These are phyloP conservation scores for Endoconidiophora polonica DNA, from an alignment of 2,329 filamentous ascomycete genomes.

Conservation along the genomic window DNA sequence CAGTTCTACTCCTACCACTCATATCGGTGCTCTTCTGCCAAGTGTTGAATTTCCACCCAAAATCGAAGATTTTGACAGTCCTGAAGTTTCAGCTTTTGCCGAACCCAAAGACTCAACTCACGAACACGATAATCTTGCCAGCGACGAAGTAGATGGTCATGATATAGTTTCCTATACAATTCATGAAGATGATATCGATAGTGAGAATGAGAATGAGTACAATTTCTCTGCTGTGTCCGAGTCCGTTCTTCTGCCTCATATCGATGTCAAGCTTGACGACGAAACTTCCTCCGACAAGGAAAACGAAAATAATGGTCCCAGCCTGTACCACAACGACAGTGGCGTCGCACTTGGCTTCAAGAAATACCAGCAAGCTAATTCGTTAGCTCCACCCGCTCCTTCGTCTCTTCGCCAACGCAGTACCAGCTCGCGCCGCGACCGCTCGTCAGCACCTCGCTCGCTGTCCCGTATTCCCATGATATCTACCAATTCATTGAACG, in stretches of 20 bases:
- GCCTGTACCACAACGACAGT: too few species aligned
- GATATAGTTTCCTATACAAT: not conserved
- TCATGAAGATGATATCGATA: constrained; percentile 2
- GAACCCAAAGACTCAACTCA: not conserved
- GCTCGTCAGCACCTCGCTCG: too few species aligned
- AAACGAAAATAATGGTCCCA: not conserved
- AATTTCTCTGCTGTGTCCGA: constrained; percentile 5
- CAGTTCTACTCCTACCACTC: constrained; percentile 1
- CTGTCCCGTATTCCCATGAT: too few species aligned
- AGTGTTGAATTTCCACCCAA: not conserved
- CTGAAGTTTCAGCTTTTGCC: constrained; percentile 4
- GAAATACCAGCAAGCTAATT: too few species aligned
- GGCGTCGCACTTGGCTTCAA: too few species aligned
- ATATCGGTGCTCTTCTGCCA: not conserved
- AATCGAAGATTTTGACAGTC: not conserved
- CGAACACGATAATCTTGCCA: too few species aligned
- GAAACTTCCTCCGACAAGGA: not conserved
- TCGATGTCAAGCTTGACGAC: not conserved
- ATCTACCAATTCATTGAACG: too few species aligned
- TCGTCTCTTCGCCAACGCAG: too few species aligned
- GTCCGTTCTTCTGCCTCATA: not conserved
- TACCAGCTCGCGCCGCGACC: too few species aligned
- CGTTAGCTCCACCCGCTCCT: too few species aligned
- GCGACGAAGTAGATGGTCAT: too few species aligned
- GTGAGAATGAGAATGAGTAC: not conserved